Base-by-base conservation (phyloP, 768 basidiomycete genomes). In the Hypsizygus marmoreus region DNA sequence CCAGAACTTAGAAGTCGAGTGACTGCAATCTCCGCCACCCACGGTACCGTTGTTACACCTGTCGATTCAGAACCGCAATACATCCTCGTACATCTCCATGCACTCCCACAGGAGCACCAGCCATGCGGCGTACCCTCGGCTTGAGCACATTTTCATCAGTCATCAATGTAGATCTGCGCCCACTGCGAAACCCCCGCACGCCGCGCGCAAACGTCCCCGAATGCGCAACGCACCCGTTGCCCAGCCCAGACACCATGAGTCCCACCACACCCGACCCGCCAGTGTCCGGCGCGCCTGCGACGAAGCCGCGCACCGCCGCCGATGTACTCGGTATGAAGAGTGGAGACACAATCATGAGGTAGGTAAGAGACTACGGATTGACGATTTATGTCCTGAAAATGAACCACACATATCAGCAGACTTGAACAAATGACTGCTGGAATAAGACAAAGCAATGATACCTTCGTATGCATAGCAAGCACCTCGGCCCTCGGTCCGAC, bases 71-170 rank as follows among this genome's bases (percentile, higher is more conserved):
- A 90, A 95, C 16, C 93, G 79, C 25, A 97, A 61, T 34, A 97
- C 83, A 55, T 95, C 94, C 57, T 97, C 94, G 63, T 91, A 90
- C 94, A 95, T 94, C 4, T 88, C 92, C 69, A 93, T 72, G 48
- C 80, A 82, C 68, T 95, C 95, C 90, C 93, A 97, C 2, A 97
- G 73, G 4, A 88, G 67, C 4, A 97, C 86, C 11, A 95, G 75
- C 1, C 95, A 95, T 0, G 80, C 77, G 0, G 84, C 91, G 57
- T 92, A 95, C 6, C 70, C 75, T 32, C 80, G 76, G 22, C 84
- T 90, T 4, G 93, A 91, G 67, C 95, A 91, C 91, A 65, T 79
- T 78, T 23, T 90, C 88, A 55, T 88, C 84, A 23, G 84, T 86
- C 1, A 82, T 78, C 9, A 94, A 95, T 73, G 54, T 84, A 94